Percentiles rank a stretch among this genome's conserved stretches.
phyloP scores from a whole-genome alignment of 257 asterid genomes.

The Penstemon eatonii region DNA sequence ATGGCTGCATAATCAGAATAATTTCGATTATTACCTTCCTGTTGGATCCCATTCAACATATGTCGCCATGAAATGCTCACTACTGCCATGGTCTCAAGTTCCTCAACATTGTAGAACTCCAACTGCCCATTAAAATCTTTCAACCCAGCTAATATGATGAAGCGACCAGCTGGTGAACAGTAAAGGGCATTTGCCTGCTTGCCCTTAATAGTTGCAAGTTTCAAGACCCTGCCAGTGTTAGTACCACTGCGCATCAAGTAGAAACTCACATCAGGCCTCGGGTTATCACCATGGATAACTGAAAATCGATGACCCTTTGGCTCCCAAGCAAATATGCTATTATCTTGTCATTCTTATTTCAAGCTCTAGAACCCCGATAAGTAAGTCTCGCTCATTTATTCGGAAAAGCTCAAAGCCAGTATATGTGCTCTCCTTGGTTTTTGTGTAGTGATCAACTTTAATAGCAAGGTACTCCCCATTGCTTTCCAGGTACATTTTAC shows the following conservation, averaged over 20 bases:
- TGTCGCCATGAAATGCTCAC: conserved; percentile 94
- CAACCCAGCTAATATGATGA: too few relatives aligned
- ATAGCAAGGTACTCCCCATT: too few relatives aligned
- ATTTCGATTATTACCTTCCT: too few relatives aligned
- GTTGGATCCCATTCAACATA: too few relatives aligned
- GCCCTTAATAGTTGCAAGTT: conserved; percentile 81
- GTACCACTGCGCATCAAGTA: conserved; percentile 81
- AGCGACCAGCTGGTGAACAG: conserved; percentile 96
- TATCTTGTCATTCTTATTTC: conserved; percentile 92
- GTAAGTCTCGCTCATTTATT: conserved; percentile 90
- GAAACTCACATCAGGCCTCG: conserved; percentile 90
- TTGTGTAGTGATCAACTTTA: conserved; percentile 61
- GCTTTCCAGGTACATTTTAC: too few relatives aligned
- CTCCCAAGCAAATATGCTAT: too few relatives aligned
- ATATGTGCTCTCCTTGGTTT: conserved; percentile 87
- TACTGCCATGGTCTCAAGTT: conserved; percentile 94
- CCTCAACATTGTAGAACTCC: conserved; percentile 92
- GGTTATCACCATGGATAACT: too few relatives aligned
- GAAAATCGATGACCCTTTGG: too few relatives aligned
- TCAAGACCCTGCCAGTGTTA: conserved; percentile 71
- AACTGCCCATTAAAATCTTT: conserved; percentile 85
- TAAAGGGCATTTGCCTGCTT: conserved; percentile 91
- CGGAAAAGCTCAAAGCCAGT: conserved; percentile 96
- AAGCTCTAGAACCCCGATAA: conserved; percentile 94
- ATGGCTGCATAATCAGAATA: too few relatives aligned